Percentiles rank a stretch among this genome's conserved stretches.
Evolutionary conservation across 345 rosid species (phyloP).

Genomic region (Eucalyptus curtisii): DNA sequence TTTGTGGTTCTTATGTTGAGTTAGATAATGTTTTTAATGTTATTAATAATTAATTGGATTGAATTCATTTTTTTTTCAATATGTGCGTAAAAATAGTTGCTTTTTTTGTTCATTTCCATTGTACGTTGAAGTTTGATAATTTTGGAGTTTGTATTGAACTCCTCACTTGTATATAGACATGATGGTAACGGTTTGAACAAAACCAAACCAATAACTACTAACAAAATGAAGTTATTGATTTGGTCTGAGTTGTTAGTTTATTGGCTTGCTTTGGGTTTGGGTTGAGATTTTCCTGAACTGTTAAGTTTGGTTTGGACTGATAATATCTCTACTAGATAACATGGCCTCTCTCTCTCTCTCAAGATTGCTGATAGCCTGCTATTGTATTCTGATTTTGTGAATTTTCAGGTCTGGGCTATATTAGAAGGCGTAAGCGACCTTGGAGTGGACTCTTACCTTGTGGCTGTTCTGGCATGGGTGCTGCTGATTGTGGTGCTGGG

Average conservation of each 20-base stretch:
- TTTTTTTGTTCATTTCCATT: neutral
- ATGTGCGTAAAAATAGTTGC: neutral
- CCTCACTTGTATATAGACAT: neutral
- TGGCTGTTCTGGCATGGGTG: slow-evolving; percentile 56
- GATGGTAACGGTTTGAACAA: neutral
- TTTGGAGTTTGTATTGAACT: neutral
- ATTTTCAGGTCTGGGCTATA: slow-evolving; percentile 53
- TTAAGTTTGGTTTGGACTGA: neutral
- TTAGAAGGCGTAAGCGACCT: slow-evolving; percentile 48
- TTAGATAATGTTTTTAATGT: neutral
- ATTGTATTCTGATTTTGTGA: neutral
- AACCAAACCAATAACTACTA: neutral
- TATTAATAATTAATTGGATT: neutral
- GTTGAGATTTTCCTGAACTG: neutral
- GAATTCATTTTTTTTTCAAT: neutral
- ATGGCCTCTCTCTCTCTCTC: neutral
- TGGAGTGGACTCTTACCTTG: slow-evolving; percentile 42
- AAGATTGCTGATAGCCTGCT: neutral
- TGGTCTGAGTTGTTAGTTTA: neutral
- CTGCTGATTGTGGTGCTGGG: slow-evolving; percentile 42
- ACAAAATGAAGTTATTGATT: neutral
- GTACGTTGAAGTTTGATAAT: neutral
- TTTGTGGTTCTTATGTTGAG: neutral
- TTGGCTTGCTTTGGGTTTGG: neutral
- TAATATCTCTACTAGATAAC: neutral